Evolutionary conservation across 2,329 filamentous ascomycete species (phyloP), one percentile per base, ranked within the genome.

Genomic region (Beauveria asiatica): DNA sequence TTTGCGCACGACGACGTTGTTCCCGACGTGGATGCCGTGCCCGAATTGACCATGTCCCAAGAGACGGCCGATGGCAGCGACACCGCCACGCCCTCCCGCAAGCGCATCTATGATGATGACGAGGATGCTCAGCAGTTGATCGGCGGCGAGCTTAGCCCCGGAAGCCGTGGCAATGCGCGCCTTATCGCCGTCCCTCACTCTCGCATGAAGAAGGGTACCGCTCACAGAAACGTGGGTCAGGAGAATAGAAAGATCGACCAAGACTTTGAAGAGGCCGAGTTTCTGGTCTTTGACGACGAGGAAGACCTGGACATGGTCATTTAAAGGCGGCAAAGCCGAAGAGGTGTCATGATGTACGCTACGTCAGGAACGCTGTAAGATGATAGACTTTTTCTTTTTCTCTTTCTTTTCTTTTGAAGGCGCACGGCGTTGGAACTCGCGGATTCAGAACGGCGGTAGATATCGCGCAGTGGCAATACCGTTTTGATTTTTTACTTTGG

Each of bases 211-310:
- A 73, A 72, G 66, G 61, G 61, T 56, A 59, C 58, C 21, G 58
- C 59, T 16, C 49, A 65, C 27, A 66, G 64, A 23, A 60, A 62
- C 11, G 41, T 69, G 5, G 76, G 70, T 1, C 78, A 83, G 67
- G 80, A 83, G 67, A 83, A 81, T 64, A 72, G 73, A 64, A 70
- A 70, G 5, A 65, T 73, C 0, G 74, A 74, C 46, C 72, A 73
- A 19, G 86, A 90, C 69, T 90, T 90, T 69, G 85, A 81, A 61
- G 88, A 91, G 61, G 87, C 87, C 0, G 78, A 82, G 1, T 91
- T 91, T 62, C 70, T 87, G 57, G 82, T 84, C 60, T 76, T 68
- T 37, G 66, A 64, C 13, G 72, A 70, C 44, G 75, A 75, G 27
- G 70, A 76, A 51, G 76, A 79, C 13, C 76, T 81, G 75, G 70